Evolutionary conservation across 345 rosid genomes (phyloP).

Genomic region (Leavenworthia alabamica): DNA sequence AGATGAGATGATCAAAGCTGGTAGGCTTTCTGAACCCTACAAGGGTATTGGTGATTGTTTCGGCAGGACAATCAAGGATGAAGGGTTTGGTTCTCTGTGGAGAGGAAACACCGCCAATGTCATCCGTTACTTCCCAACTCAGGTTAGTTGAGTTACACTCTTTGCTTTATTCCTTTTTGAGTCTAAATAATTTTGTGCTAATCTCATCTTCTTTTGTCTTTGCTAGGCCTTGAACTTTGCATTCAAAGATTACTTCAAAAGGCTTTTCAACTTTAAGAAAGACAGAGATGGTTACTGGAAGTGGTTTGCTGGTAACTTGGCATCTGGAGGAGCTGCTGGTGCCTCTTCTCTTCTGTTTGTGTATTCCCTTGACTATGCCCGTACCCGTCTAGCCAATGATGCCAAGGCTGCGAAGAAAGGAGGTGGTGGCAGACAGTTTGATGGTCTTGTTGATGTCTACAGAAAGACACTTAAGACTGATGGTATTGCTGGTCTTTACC

Average conservation of each 20-base stretch:
- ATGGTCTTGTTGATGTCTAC: constrained; percentile 74
- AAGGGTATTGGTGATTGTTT: constrained; percentile 82
- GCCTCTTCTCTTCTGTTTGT: constrained; percentile 78
- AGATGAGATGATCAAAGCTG: constrained; percentile 75
- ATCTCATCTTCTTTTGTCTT: background rate
- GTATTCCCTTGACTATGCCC: constrained; percentile 74
- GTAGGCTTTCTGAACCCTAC: constrained; percentile 80
- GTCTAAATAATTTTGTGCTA: background rate
- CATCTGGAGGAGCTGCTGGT: constrained; percentile 84
- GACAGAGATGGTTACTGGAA: constrained; percentile 83
- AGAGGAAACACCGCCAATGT: constrained; percentile 88
- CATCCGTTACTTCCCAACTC: constrained; percentile 85
- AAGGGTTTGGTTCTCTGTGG: constrained; percentile 63
- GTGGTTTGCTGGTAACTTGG: constrained; percentile 89
- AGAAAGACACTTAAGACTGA: constrained; percentile 60
- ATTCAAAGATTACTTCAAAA: constrained; percentile 80
- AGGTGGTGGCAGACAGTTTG: constrained; percentile 82
- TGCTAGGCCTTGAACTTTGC: constrained; percentile 83
- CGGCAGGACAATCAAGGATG: constrained; percentile 51
- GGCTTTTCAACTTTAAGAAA: constrained; percentile 75
- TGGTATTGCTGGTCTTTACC: constrained; percentile 77
- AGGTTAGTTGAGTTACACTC: constrained; percentile 34
- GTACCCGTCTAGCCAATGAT: constrained; percentile 78
- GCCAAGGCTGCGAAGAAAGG: constrained; percentile 86
- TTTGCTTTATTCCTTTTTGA: background rate